phyloP scores from a whole-genome alignment of 2,329 filamentous ascomycete species.

The Botrytis aclada region DNA sequence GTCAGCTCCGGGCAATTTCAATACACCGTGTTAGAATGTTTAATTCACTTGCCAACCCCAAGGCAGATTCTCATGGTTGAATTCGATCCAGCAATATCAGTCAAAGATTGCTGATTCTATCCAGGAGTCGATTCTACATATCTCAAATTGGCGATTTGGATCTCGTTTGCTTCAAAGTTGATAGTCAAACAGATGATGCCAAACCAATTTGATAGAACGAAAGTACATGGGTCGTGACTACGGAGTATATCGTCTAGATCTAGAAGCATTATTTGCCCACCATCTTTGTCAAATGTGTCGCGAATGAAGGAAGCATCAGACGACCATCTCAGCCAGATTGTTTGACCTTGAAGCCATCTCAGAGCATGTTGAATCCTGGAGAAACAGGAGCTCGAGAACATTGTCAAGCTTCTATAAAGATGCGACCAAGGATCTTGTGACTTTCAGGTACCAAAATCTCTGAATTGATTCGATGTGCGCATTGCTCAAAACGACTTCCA shows the following conservation, averaged over 20 bases:
- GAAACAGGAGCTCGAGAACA: not conserved
- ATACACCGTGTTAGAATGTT: not conserved
- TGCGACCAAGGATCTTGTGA: not conserved
- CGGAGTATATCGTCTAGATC: not conserved
- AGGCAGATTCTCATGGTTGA: not conserved
- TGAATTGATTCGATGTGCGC: not conserved
- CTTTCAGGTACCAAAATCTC: not conserved
- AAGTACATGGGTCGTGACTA: not conserved
- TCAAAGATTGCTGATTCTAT: not conserved
- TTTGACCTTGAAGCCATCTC: not conserved
- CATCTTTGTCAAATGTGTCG: not conserved
- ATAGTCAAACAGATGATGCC: not conserved
- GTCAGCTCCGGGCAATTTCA: not conserved
- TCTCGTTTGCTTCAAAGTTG: not conserved
- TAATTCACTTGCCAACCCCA: not conserved
- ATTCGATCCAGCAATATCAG: not conserved
- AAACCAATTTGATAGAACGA: not conserved
- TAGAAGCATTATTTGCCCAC: not conserved
- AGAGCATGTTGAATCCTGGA: not conserved
- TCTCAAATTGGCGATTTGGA: not conserved
- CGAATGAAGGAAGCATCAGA: not conserved
- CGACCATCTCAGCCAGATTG: not conserved
- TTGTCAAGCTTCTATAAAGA: not conserved
- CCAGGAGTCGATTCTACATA: not conserved
- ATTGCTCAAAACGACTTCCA: not conserved